Base-by-base conservation (phyloP, 805 yeast genomes). In the Grigorovia yakushimaensis region DNA sequence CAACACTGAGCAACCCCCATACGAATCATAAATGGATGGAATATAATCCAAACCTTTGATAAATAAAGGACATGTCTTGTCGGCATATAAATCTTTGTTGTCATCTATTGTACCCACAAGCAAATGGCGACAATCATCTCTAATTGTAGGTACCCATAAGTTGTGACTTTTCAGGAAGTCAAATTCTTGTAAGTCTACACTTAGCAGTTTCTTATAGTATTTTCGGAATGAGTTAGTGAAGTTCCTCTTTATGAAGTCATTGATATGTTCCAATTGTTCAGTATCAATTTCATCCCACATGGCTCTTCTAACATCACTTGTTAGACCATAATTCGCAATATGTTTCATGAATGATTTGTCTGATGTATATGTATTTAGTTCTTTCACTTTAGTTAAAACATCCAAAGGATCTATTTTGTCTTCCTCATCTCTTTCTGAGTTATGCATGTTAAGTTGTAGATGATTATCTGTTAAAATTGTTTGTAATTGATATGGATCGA, bases 91-190 rank as follows among this genome's bases (percentile, higher is more conserved):
- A 18, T 50, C 47, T 1, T 36, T 39, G 20, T 41, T 27, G 35
- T 41, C 17, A n/a, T 39, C 17, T 17, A 8, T 38, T 7, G 15
- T 37, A 8, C 49, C 49, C 7, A 42, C 42, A 4, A 52, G 23
- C 17, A 49, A 30, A 36, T 47, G 45, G 15, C 47, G 46, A 41
- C 51, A 51, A 9, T 49, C 50, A 23, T 45, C 46, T 22, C 47
- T 51, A 15, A 59, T 47, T 4, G 50, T 49, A 1, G 67, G 66
- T 27, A 60, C 45, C 67, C 67, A 63, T 50, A 63, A 39, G 27
- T 58, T 60, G 45, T 60, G 62, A 37, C 52, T 50, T 44, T 51
- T 52, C 19, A 60, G 36, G 5, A 53, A 43, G 23, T 53, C 52
- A 19, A 47, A 42, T 18, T 54, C 56, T 27, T 51, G 49, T 4